Evolutionary conservation across 2,329 filamentous ascomycete genomes (phyloP).

Genomic region (Fonsecaea nubica): DNA sequence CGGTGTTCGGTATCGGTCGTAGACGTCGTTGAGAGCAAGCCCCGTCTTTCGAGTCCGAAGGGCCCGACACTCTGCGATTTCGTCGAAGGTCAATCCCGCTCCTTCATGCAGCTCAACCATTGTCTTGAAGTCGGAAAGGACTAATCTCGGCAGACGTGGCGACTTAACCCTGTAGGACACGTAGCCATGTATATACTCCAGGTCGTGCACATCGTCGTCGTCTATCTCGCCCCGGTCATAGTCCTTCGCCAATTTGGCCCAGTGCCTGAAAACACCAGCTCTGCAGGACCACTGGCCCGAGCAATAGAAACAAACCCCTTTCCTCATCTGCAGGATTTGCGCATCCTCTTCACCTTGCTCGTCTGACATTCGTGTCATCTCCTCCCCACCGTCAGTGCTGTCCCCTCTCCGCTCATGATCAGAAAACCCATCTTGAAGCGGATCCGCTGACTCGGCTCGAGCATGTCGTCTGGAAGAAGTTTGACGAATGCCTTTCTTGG

Average conservation of each 20-base stretch:
- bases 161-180: constrained; percentile 16
- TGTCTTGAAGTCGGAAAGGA: constrained; percentile 33
- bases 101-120: constrained; percentile 39
- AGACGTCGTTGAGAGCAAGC: constrained; percentile 30
- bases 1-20: constrained; percentile 32
- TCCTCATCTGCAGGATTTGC: constrained; percentile 27
- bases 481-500: constrained; percentile 15
- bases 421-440: constrained; percentile 37
- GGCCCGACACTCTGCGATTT: constrained; percentile 33
- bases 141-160: constrained; percentile 22
- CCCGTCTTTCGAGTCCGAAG: constrained; percentile 31
- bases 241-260: constrained; percentile 26
- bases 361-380: constrained; percentile 9
- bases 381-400: constrained; percentile 7
- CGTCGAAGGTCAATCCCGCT: constrained; percentile 34
- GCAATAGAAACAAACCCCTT: constrained; percentile 38
- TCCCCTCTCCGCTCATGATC: background rate
- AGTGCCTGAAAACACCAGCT: constrained; percentile 32
- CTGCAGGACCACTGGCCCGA: constrained; percentile 25
- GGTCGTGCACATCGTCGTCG: constrained; percentile 35
- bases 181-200: constrained; percentile 33
- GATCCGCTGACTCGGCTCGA: constrained; percentile 39
- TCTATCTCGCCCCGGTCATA: constrained; percentile 22
- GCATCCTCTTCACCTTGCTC: constrained; percentile 16
- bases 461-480: constrained; percentile 12